Conservation (phyloP, 306 rosid genomes). For the Citrullus amarus region DNA sequence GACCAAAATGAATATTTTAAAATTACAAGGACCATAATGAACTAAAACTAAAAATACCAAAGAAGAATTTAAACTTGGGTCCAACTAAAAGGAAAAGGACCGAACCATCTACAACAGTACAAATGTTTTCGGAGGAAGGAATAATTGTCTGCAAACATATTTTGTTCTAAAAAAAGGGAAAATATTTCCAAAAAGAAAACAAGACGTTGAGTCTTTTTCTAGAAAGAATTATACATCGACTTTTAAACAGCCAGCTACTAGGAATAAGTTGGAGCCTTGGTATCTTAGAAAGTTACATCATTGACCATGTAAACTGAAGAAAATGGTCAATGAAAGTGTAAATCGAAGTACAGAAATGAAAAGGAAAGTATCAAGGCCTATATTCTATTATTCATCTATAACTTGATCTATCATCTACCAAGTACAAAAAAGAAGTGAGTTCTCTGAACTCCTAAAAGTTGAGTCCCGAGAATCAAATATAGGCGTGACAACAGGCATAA, state of each 20-base stretch:
- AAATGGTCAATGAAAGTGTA: not conserved
- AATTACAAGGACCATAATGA: too few species aligned
- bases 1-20: too few species aligned
- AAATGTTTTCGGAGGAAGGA: too few species aligned
- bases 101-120: too few species aligned
- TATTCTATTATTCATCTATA: not conserved
- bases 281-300: not conserved
- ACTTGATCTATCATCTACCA: not conserved
- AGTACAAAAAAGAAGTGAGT: constrained; percentile 7
- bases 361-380: not conserved
- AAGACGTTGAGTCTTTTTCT: not conserved
- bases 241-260: not conserved
- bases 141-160: not conserved
- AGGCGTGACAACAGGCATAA: constrained; percentile 12
- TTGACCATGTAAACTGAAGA: not conserved
- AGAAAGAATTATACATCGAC: not conserved
- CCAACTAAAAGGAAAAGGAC: too few species aligned
- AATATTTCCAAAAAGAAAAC: not conserved
- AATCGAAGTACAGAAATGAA: not conserved
- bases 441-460: constrained; percentile 76
- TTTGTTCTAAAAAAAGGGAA: not conserved
- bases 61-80: too few species aligned
- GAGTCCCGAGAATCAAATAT: constrained; percentile 46
- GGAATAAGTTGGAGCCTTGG: not conserved
- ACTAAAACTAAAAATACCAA: too few species aligned